Evolutionary conservation across 169 alveolate species (phyloP).

Genomic region (Cryptosporidium sp.): DNA sequence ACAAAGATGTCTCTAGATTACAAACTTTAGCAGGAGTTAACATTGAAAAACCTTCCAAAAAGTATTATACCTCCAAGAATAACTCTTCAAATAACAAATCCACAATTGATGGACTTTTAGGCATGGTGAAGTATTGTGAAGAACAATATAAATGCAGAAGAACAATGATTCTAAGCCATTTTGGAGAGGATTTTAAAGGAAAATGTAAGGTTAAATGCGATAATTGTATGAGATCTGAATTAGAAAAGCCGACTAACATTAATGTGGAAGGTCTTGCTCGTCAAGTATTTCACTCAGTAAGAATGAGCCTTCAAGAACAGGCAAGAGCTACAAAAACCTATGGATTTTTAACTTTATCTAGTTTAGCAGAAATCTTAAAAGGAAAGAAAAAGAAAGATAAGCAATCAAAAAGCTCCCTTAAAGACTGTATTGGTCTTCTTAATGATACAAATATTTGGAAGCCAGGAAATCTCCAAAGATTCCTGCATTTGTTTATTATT

Average conservation of each 20-base stretch:
- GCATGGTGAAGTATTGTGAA: slow-evolving; percentile 88
- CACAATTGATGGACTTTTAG: slow-evolving; percentile 35
- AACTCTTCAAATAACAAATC: slow-evolving; percentile 29
- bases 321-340: slow-evolving; percentile 20
- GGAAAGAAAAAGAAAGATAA: slow-evolving; percentile 37
- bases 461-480: slow-evolving; percentile 28
- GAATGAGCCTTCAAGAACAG: not conserved
- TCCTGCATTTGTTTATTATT: slow-evolving; percentile 20
- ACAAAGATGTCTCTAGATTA: slow-evolving; percentile 81
- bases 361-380: slow-evolving; percentile 32
- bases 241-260: slow-evolving; percentile 21
- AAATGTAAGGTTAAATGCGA: slow-evolving; percentile 84
- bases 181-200: slow-evolving; percentile 85
- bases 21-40: slow-evolving; percentile 77
- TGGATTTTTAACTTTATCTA: slow-evolving; percentile 50
- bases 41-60: slow-evolving; percentile 31
- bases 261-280: slow-evolving; percentile 25
- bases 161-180: slow-evolving; percentile 83
- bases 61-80: slow-evolving; percentile 41
- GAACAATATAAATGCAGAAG: slow-evolving; percentile 87
- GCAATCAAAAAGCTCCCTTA: not conserved
- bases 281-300: slow-evolving; percentile 10
- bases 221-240: slow-evolving; percentile 71
- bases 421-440: slow-evolving; percentile 55
- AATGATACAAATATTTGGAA: slow-evolving; percentile 27